These are phyloP conservation scores for Aspergillus felis DNA, from an alignment of 2,329 filamentous ascomycete genomes.

Conservation along the genomic window DNA sequence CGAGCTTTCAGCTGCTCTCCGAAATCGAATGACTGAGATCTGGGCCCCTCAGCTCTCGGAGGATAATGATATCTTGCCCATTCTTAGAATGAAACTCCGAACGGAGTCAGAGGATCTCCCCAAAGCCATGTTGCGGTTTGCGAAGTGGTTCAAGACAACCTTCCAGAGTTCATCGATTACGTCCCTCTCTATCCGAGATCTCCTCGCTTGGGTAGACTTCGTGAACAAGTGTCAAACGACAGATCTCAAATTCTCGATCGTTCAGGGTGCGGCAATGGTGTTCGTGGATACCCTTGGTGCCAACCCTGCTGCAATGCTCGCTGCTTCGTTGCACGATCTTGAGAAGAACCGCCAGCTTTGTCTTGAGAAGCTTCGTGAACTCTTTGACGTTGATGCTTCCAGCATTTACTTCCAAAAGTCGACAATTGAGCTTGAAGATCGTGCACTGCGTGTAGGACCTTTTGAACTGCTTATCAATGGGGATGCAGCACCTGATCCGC, in stretches of 20 bases:
- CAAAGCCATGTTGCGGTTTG: conserved; percentile 73
- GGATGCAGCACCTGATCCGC: conserved; percentile 50
- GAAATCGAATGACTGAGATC: conserved; percentile 97
- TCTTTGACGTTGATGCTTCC: conserved; percentile 63
- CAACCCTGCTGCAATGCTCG: conserved; percentile 83
- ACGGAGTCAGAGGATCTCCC: conserved; percentile 56
- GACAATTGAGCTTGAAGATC: conserved; percentile 52
- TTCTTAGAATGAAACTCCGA: conserved; percentile 72
- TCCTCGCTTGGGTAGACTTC: conserved; percentile 90
- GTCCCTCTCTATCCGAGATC: conserved; percentile 86
- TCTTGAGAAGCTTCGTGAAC: conserved; percentile 64
- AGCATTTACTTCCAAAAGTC: conserved; percentile 63
- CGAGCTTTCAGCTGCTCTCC: conserved; percentile 87
- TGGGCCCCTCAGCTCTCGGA: conserved; percentile 91
- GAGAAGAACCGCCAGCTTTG: conserved; percentile 68
- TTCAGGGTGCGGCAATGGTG: conserved; percentile 91
- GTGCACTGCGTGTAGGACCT: conserved; percentile 63
- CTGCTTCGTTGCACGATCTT: conserved; percentile 66
- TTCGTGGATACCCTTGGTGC: conserved; percentile 94
- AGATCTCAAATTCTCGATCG: conserved; percentile 50
- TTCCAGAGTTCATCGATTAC: conserved; percentile 71
- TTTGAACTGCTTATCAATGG: conserved; percentile 63
- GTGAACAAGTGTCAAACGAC: conserved; percentile 63
- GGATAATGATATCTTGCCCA: conserved; percentile 79
- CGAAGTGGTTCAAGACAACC: conserved; percentile 83